These are phyloP conservation scores for Neurospora intermedia DNA, from an alignment of 495 filamentous ascomycete species.

Conservation along the genomic window DNA sequence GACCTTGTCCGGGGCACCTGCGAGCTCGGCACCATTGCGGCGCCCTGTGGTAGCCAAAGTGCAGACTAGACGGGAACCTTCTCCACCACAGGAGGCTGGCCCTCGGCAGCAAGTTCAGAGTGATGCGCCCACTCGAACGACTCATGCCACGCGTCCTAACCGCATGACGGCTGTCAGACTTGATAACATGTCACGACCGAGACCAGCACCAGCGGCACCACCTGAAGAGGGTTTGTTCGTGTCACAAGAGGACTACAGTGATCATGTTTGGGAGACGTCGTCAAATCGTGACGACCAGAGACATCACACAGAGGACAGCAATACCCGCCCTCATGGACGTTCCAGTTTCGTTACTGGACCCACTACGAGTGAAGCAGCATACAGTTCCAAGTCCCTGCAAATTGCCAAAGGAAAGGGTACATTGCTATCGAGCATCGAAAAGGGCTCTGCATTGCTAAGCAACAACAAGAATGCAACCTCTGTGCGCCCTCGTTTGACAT, in stretches of 20 bases:
- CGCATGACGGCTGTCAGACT: not conserved
- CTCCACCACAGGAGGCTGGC: slow-evolving; percentile 4
- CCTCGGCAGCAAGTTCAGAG: not conserved
- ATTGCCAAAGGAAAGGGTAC: not conserved
- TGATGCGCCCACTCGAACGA: not conserved
- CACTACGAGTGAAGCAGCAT: not conserved
- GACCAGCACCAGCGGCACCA: not conserved
- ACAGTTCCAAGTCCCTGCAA: not conserved
- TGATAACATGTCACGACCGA: not conserved
- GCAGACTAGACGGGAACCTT: not conserved
- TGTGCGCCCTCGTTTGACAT: not conserved
- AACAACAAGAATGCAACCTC: not conserved
- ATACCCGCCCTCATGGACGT: not conserved
- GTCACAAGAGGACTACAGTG: not conserved
- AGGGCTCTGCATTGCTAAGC: not conserved
- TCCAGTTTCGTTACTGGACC: not conserved
- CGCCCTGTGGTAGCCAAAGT: slow-evolving; percentile 1
- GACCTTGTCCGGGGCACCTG: slow-evolving; percentile 29
- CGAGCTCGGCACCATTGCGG: slow-evolving; percentile 24
- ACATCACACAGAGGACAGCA: not conserved
- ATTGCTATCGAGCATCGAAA: not conserved
- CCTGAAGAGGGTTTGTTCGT: not conserved
- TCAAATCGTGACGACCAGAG: not conserved
- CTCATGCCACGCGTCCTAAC: not conserved
- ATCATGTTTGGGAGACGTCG: not conserved